These are phyloP conservation scores for Cyclotella atomus DNA, from an alignment of 108 stramenopile species.

Conservation along the genomic window DNA sequence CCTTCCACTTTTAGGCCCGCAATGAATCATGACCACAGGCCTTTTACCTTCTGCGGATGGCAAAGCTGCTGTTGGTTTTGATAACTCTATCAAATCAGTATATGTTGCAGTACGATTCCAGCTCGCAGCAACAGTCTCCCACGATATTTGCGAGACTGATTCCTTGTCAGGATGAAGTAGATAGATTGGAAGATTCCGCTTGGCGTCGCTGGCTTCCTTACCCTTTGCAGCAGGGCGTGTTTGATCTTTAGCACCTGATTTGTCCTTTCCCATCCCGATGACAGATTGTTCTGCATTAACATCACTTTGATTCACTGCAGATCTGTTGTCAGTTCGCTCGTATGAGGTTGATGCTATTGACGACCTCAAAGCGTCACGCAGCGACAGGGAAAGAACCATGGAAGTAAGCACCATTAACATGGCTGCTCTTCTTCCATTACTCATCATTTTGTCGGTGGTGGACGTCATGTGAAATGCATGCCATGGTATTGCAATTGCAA, in stretches of 20 bases:
- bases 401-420: background rate
- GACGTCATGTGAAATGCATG: background rate
- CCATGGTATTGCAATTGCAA: too few relatives aligned
- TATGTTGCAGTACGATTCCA: constrained; percentile 42
- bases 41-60: constrained; percentile 1
- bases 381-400: background rate
- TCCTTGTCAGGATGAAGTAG: constrained; percentile 18
- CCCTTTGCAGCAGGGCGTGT: too few relatives aligned
- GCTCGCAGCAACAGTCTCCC: constrained; percentile 4
- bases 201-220: too few relatives aligned
- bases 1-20: constrained; percentile 36
- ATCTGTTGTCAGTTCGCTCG: background rate
- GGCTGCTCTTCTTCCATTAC: constrained; percentile 7
- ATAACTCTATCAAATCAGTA: constrained; percentile 1
- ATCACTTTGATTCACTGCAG: background rate
- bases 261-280: too few relatives aligned
- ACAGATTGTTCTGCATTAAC: background rate
- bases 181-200: constrained; percentile 20
- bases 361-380: background rate
- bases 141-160: background rate
- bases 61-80: constrained; percentile 9
- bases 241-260: too few relatives aligned
- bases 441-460: background rate
- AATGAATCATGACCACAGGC: constrained; percentile 34
- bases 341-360: too few relatives aligned